Conservation (phyloP, 1,139 yeast species). For the Blastobotrys petasosporus region DNA sequence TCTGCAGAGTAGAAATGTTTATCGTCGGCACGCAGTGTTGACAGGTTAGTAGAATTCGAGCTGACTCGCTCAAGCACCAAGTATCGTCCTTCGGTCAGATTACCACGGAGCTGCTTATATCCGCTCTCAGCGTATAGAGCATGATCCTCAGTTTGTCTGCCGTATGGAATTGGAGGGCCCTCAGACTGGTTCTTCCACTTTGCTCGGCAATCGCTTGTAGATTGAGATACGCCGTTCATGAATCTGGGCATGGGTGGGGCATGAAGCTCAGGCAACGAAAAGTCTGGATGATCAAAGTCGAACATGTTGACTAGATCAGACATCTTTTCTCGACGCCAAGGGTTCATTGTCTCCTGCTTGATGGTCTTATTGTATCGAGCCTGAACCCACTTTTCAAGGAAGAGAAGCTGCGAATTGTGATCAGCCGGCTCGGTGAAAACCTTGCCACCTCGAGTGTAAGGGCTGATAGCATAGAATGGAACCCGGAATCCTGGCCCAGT, state of each 20-base stretch:
- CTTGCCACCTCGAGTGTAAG: conserved; percentile 26
- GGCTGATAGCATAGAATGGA: conserved; percentile 24
- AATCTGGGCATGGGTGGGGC: conserved; percentile 13
- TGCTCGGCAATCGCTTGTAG: conserved; percentile 8
- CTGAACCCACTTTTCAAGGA: conserved; percentile 22
- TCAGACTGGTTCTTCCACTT: conserved; percentile 5
- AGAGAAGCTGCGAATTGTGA: conserved; percentile 26
- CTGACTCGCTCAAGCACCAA: conserved; percentile 12
- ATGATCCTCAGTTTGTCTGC: conserved; percentile 18
- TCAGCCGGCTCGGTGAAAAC: conserved; percentile 27
- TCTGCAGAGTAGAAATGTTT: neutral
- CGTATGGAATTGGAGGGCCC: conserved; percentile 16
- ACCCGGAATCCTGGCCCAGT: conserved; percentile 28
- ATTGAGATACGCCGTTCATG: conserved; percentile 1
- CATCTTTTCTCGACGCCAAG: conserved; percentile 27
- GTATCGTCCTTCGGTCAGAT: conserved; percentile 27
- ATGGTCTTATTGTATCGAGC: conserved; percentile 19
- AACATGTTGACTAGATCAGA: conserved; percentile 23
- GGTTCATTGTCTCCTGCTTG: conserved; percentile 16
- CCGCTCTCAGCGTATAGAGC: conserved; percentile 23
- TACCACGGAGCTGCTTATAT: conserved; percentile 23
- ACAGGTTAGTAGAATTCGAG: neutral
- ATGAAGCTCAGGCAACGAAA: conserved; percentile 15
- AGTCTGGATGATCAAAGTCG: conserved; percentile 22
- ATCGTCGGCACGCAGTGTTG: conserved; percentile 1